Evolutionary conservation across 2,329 filamentous ascomycete genomes (phyloP), one percentile per base, ranked within the genome.

Genomic region (Escovopsis sp.): DNA sequence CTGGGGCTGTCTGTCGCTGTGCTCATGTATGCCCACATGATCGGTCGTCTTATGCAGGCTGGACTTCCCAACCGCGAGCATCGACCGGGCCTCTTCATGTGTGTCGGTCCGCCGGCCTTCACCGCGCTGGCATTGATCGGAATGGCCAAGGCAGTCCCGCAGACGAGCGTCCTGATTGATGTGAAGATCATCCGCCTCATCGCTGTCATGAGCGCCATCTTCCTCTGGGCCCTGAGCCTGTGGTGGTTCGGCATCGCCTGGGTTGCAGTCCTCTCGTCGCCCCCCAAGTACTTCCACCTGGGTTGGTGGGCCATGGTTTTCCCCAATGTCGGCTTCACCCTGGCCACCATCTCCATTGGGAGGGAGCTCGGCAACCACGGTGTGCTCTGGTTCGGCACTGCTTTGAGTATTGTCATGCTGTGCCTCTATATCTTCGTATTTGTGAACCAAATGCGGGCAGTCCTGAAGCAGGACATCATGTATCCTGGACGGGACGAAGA

Each of bases 21-120:
- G 35, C 66, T 81, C 56, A 81, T 84, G 75, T 82, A 82, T 48
- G 64, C 77, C 0, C 71, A 78, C 50, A 82, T 80, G 63, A 70
- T 83, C 37, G 75, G 73, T 29, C 68, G 79, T 5, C 61, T 84
- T n/a, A 79, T 84, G 72, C 67, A 73, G 43, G 63, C 65, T 2
- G 66, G 78, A 2, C 64, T 82, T 13, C 78, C 78, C 0, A 43
- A 53, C 33, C 37, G 53, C 7, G 73, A 79, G 46, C 73, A 78
- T 41, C 62, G 79, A 34, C 74, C 79, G 0, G 78, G 72, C 1
- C 69, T 85, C 50, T 84, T 81, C 60, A 82, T 85, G 60, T 77
- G 75, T 40, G 79, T 83, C n/a, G 79, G 79, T 0, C 77, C 79
- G 2, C 77, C 78, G 1, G 68, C 75, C 1, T 84, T 82, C 58